Evolutionary conservation across 805 yeast species (phyloP), one percentile per base, ranked within the genome.

Genomic region (Kodamaea sagamina): DNA sequence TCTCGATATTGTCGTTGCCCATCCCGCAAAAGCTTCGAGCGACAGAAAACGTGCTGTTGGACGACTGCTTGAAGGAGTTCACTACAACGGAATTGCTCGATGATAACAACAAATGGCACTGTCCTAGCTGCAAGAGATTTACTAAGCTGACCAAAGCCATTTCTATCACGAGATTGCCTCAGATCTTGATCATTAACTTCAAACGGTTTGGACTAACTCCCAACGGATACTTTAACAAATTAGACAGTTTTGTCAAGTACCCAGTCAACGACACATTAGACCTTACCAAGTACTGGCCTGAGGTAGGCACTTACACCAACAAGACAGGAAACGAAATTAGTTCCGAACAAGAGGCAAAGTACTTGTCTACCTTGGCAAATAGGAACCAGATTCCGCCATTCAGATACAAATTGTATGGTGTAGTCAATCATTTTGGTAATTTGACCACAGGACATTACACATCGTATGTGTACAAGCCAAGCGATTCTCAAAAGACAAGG

Each of bases 371-470:
- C 9, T 74, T 87, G 16, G 84, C 88, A 0, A 49, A 61, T 1
- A 67, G 95, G 47, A 89, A 86, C 15, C 97, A 89, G 64, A 58
- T 61, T 0, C 83, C 95, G 0, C 96, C 97, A 2, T 90, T 89
- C 64, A 69, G 75, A 19, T 90, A 89, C 61, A 78, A 78, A 47
- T 62, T 90, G 16, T 84, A 78, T 55, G 96, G 86, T 0, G 96
- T 89, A 1, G 88, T 88, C 11, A 82, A 87, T 51, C 97, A 90
- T 62, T 81, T 67, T 48, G 97, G 97, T 9, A 81, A 85, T 29
- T 70, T 90, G 28, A 77, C 82, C 32, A 86, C 90, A 6, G 97
- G 97, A 0, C 97, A 90, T 62, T 90, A 90, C 62, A 90, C 97
- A 0, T 69, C 95, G 1, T 86, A 72, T 57, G 92, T 87, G 4